A percentile compares a stretch with the other conserved stretches of the same genome.
phyloP scores from a whole-genome alignment of 2,329 filamentous ascomycete genomes.

The Metarhizium humberi region DNA sequence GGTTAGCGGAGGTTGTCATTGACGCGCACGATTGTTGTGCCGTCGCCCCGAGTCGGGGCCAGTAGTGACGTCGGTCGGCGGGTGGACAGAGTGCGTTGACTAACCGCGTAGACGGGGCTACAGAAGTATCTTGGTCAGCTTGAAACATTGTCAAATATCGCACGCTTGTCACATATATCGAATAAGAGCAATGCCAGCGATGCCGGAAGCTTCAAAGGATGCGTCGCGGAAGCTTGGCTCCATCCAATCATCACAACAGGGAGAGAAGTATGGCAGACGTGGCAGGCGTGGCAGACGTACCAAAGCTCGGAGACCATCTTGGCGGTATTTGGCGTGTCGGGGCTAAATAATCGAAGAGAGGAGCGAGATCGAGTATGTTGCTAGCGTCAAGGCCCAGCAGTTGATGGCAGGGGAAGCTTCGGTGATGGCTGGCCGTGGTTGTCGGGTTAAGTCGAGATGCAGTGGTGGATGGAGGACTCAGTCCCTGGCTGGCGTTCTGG shows the following conservation, averaged over 20 bases:
- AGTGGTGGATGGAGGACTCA: conserved; percentile 28
- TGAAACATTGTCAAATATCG: conserved; percentile 3
- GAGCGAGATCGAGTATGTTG: not conserved
- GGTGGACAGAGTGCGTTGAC: conserved; percentile 35
- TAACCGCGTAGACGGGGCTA: conserved; percentile 98
- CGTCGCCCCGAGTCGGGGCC: conserved; percentile 10
- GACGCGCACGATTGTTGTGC: conserved; percentile 10
- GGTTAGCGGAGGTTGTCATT: conserved; percentile 22
- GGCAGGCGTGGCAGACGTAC: conserved; percentile 62
- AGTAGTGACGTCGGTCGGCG: conserved; percentile 21
- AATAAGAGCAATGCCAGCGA: conserved; percentile 9
- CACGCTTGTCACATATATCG: not conserved
- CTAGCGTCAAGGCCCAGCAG: conserved; percentile 1
- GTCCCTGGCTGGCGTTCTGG: conserved; percentile 25
- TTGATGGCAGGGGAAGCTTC: conserved; percentile 14
- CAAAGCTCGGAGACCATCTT: conserved; percentile 75
- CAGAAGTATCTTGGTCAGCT: conserved; percentile 33
- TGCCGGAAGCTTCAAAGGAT: conserved; percentile 21
- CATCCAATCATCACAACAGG: conserved; percentile 20
- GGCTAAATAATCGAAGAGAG: conserved; percentile 9
- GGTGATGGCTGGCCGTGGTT: conserved; percentile 14
- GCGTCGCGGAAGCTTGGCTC: conserved; percentile 10
- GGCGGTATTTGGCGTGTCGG: conserved; percentile 24
- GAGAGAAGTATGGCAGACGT: conserved; percentile 36
- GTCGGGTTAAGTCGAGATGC: conserved; percentile 15